Conservation (phyloP, 306 rosid species). For the Inga leiocalycina region DNA sequence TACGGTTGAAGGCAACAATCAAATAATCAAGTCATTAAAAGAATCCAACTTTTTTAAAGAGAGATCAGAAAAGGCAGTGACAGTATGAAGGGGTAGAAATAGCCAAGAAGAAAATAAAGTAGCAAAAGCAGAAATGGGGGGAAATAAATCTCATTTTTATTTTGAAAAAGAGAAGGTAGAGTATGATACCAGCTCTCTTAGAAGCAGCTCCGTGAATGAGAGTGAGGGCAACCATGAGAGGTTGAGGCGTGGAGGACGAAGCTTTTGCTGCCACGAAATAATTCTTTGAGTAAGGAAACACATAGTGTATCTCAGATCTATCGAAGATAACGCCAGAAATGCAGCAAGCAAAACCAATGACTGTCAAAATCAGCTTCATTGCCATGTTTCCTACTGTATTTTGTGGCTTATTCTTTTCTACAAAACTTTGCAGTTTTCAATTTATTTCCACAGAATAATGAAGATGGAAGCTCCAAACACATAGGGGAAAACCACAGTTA, state of each 20-base stretch:
- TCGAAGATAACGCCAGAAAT: conserved; percentile 34
- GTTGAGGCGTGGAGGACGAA: conserved; percentile 31
- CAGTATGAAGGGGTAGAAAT: neutral
- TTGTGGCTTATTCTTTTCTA: neutral
- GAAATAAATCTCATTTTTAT: neutral
- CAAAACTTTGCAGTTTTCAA: neutral
- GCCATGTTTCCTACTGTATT: neutral
- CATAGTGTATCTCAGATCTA: conserved; percentile 39
- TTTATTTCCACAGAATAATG: neutral
- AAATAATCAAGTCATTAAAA: neutral
- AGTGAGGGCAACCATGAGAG: conserved; percentile 70
- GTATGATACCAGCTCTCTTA: conserved; percentile 68
- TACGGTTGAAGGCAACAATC: conserved; percentile 29
- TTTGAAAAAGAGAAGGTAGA: neutral
- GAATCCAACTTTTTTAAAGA: neutral
- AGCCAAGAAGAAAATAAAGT: neutral
- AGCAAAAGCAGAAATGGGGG: too few relatives aligned
- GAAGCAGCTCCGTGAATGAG: conserved; percentile 73
- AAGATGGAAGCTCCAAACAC: neutral
- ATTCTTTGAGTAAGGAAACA: conserved; percentile 37
- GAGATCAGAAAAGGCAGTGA: neutral
- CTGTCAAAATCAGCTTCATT: conserved; percentile 38
- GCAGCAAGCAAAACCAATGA: conserved; percentile 13
- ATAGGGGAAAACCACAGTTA: too few relatives aligned
- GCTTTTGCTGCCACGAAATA: conserved; percentile 30